phyloP scores from a whole-genome alignment of 2,329 filamentous ascomycete species.

The Apiospora saccharicola region DNA sequence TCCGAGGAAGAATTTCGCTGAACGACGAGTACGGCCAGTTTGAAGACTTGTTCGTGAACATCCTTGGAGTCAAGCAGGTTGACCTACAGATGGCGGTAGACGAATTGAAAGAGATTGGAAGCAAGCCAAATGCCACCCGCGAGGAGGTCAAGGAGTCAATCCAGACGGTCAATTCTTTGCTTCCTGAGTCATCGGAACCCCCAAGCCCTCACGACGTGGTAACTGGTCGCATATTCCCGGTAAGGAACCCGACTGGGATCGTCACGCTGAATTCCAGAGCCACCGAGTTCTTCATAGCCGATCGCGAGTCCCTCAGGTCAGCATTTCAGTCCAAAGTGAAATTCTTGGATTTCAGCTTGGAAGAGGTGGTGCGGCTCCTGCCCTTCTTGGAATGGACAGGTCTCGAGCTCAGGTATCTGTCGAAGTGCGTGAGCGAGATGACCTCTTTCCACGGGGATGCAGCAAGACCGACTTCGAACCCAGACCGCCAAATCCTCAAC shows the following conservation, averaged over 20 bases:
- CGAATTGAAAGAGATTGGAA: constrained; percentile 37
- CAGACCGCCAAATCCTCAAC: neutral
- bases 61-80: constrained; percentile 41
- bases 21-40: constrained; percentile 40
- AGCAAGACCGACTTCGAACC: neutral
- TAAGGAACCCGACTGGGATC: constrained; percentile 31
- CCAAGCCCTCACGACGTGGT: constrained; percentile 22
- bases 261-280: constrained; percentile 27
- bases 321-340: constrained; percentile 41
- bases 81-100: constrained; percentile 42
- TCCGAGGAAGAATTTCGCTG: constrained; percentile 38
- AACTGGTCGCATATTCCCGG: constrained; percentile 36
- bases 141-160: constrained; percentile 42
- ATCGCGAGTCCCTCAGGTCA: constrained; percentile 40
- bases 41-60: constrained; percentile 41
- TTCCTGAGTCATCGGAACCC: constrained; percentile 29
- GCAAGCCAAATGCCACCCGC: constrained; percentile 24
- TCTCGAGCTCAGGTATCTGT: constrained; percentile 41
- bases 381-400: constrained; percentile 45
- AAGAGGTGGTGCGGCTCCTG: constrained; percentile 41
- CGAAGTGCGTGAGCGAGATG: neutral
- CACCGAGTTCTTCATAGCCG: constrained; percentile 44
- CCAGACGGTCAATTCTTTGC: constrained; percentile 43
- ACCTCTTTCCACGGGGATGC: neutral
- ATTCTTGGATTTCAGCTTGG: constrained; percentile 45